Evolutionary conservation across 306 rosid genomes (phyloP).

Genomic region (Mimosa bimucronata): DNA sequence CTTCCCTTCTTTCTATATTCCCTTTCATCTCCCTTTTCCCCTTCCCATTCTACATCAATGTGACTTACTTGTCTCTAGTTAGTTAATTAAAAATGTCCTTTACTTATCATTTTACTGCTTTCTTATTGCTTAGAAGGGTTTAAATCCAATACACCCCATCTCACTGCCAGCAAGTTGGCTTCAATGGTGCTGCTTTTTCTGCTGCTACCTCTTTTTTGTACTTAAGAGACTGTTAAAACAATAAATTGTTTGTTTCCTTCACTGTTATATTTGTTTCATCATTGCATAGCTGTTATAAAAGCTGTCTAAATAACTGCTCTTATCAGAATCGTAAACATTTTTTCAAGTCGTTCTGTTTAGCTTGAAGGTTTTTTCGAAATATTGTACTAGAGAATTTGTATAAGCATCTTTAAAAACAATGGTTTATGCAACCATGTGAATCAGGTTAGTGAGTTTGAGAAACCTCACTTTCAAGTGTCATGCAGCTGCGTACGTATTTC

Average conservation of each 20-base stretch:
- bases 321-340: slow-evolving; percentile 7
- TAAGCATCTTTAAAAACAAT: slow-evolving; percentile 20
- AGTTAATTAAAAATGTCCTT: too few species aligned
- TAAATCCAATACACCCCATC: too few species aligned
- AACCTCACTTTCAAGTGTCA: slow-evolving; percentile 4
- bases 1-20: too few species aligned
- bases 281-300: not conserved
- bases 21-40: too few species aligned
- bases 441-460: not conserved
- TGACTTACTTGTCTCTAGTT: not conserved
- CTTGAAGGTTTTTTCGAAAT: slow-evolving; percentile 9
- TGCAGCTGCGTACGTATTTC: not conserved
- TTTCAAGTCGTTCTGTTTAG: not conserved
- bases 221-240: not conserved
- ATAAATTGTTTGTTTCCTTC: not conserved
- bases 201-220: too few species aligned
- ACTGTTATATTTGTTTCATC: not conserved
- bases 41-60: too few species aligned
- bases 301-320: not conserved
- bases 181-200: too few species aligned
- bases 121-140: not conserved
- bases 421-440: slow-evolving; percentile 1
- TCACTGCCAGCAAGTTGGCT: too few species aligned
- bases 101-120: too few species aligned
- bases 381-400: not conserved